Evolutionary conservation across 164 flowering plant genomes (phyloP), one percentile per base, ranked within the genome.

Genomic region (Liquidambar formosana): DNA sequence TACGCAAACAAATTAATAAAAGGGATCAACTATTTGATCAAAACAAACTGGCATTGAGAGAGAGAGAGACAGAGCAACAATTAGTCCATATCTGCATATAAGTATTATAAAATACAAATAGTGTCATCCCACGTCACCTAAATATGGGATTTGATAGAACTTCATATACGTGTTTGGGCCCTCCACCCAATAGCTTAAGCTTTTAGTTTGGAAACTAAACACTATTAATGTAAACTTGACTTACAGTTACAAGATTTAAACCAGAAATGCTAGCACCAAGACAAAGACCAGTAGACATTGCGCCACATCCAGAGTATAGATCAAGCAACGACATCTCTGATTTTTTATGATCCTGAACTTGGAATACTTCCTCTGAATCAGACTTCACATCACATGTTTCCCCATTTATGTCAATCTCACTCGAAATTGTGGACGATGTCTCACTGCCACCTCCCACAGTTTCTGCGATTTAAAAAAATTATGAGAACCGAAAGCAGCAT

Each of bases 241-340:
- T 78, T 77, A 95, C 99, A 6, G 97, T 91, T 0, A 85, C 85
- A 46, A 95, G 87, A 38, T 90, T 82, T 0, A 83, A 65, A 19
- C 84, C 85, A 44, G 79, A 57, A 15, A 82, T 52, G 10, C 68
- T 71, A 2, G 92, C 93, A n/a, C 97, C 99, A 8, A 88, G 72
- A 57, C 97, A 91, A 10, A 95, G 64, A 0, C 99, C 97, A 14
- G 94, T 88, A 1, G 99, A 95, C 99, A 95, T 93, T 0, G 83
- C 97, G 15, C 97, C 99, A 77, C 99, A 95, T 1, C 99, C 97
- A 38, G 87, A 77, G 58, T 93, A 95, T 4, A 95, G 43, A 64
- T 95, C 99, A 23, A 95, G 64, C 18, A 93, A 48, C 0, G 70
- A 57, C 68, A 77, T 67, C n/a, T 61, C 88, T 3, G 79, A 9